Conservation (phyloP, 345 rosid species). For the Stellera chamaejasme region DNA sequence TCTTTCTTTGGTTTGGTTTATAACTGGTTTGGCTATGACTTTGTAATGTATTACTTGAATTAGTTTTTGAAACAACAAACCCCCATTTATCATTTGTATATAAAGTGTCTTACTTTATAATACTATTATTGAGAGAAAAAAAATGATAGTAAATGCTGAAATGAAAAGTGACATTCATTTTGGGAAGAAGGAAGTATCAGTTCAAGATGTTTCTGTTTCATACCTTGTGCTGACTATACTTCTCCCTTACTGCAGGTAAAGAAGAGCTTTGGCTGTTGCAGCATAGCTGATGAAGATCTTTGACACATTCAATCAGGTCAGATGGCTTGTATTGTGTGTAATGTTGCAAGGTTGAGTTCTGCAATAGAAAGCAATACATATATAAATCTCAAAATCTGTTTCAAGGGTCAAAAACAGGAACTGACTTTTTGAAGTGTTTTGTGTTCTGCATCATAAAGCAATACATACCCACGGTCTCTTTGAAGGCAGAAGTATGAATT, state of each 20-base stretch:
- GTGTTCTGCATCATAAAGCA: too few relatives aligned
- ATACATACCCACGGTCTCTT: slow-evolving; percentile 79
- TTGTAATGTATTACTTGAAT: too few relatives aligned
- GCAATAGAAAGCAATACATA: slow-evolving; percentile 11
- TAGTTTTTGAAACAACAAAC: too few relatives aligned
- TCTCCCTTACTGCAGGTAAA: slow-evolving; percentile 73
- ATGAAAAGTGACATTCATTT: too few relatives aligned
- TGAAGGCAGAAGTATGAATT: slow-evolving; percentile 58
- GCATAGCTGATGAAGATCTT: slow-evolving; percentile 60
- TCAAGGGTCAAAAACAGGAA: neutral
- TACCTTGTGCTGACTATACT: slow-evolving; percentile 89
- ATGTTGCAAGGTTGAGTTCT: slow-evolving; percentile 78
- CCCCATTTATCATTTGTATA: too few relatives aligned
- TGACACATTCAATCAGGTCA: slow-evolving; percentile 59
- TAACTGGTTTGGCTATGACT: too few relatives aligned
- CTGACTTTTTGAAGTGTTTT: too few relatives aligned
- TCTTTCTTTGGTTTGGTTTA: too few relatives aligned
- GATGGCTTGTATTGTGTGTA: slow-evolving; percentile 70
- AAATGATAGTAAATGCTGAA: too few relatives aligned
- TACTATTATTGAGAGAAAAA: too few relatives aligned
- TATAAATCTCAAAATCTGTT: too few relatives aligned
- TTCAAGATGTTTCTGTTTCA: neutral
- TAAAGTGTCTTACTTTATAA: neutral
- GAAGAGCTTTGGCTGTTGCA: slow-evolving; percentile 34
- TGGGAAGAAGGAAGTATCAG: neutral